phyloP scores from a whole-genome alignment of 768 basidiomycete genomes.

The Leccinum fibrillosum region DNA sequence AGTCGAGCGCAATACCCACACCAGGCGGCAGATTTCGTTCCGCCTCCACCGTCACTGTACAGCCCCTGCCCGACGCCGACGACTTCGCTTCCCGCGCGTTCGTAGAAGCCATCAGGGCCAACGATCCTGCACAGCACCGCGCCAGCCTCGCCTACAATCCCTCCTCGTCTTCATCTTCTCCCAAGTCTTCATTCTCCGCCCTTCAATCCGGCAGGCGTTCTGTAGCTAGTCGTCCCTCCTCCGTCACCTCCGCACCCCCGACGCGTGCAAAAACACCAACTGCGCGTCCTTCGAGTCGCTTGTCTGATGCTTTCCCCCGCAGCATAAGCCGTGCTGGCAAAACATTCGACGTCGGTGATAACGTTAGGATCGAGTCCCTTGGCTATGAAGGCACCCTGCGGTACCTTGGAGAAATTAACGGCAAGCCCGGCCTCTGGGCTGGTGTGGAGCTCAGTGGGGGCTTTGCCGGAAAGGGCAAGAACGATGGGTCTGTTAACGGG shows the following conservation, averaged over 20 bases:
- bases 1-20: conserved; percentile 55
- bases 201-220: conserved; percentile 42
- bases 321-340: conserved; percentile 43
- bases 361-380: conserved; percentile 81
- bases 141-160: conserved; percentile 36
- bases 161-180: conserved; percentile 47
- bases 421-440: conserved; percentile 89
- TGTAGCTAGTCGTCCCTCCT: conserved; percentile 57
- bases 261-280: conserved; percentile 52
- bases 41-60: conserved; percentile 47
- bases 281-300: conserved; percentile 61
- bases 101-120: conserved; percentile 74
- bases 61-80: conserved; percentile 36
- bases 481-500: conserved; percentile 88
- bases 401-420: conserved; percentile 83
- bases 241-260: conserved; percentile 51
- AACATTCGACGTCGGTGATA: conserved; percentile 70
- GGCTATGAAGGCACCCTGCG: conserved; percentile 83
- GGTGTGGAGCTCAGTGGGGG: conserved; percentile 88
- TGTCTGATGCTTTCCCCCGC: conserved; percentile 56
- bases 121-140: conserved; percentile 75
- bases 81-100: conserved; percentile 71
- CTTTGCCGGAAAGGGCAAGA: conserved; percentile 91
- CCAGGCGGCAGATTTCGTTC: conserved; percentile 65
- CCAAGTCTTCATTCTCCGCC: conserved; percentile 37